Base-by-base conservation (phyloP, 441 rosid species). In the Raphanus hybrid region DNA sequence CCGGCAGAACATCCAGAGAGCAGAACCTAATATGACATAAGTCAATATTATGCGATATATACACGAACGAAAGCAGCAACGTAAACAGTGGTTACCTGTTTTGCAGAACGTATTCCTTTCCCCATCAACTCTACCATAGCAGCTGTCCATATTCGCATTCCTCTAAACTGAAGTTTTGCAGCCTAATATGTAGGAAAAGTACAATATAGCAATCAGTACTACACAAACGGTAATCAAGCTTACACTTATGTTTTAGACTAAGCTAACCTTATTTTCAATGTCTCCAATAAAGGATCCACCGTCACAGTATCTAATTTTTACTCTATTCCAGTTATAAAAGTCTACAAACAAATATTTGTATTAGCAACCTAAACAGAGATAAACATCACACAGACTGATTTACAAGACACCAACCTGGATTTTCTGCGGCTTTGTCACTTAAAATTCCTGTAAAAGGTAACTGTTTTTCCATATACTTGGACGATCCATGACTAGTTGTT, bases 281-380 rank as follows among this genome's bases (percentile, higher is more conserved):
- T 93, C 91, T 62, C 99, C 99, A 1, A 85, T 67, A 75, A 95
- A 95, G 2, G 99, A 95, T 63, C 95, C 99, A 43, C 99, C 98
- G 14, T 95, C 99, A 77, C 99, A 95, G 41, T 91, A 95, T 7
- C 99, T 87, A 63, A 95, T 79, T 83, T 93, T 93, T 61, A 93
- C 88, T 84, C 97, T 85, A 67, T 95, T 95, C 99, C 99, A 95
- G 82, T 93, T 91, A 84, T 88, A 95, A 82, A 95, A 95, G 70
- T 95, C 99, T 95, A 86, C 81, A 81, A n/a, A 45, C 15, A 75
- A 43, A 48, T 37, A 78, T 68, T 39, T 64, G 15, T 43, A 74
- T 27, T 29, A 12, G 67, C 65, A 69, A 39, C 41, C 6, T 3
- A 48, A 14, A 11, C 1, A 10, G 4, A 29, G 11, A 15, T 14